Evolutionary conservation across 2,329 filamentous ascomycete genomes (phyloP), one percentile per base, ranked within the genome.

Genomic region (Colletotrichum abscissum): DNA sequence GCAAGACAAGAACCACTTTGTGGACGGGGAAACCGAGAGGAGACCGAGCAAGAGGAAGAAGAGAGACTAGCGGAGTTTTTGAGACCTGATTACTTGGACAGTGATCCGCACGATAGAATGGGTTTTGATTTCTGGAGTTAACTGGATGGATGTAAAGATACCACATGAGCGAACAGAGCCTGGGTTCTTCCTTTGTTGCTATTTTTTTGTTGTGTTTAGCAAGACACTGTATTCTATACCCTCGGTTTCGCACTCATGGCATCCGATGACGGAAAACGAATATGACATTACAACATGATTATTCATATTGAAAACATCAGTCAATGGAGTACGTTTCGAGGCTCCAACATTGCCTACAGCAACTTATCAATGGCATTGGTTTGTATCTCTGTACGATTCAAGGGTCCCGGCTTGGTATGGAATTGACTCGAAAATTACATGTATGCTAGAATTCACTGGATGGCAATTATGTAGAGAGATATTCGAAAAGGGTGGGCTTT

Each of bases 1-100:
- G 78, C 84, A 88, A 42, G 87, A 89, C 72, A 90, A 90, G 81
- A 83, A 83, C 0, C 88, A 90, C 75, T 89, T 88, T 74, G 82
- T 88, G n/a, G 83, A 85, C 11, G 82, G 81, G 3, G 83, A 86
- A 28, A 72, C 73, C 4, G 74, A 65, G 14, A 78, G 82, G 67
- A 80, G 86, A 70, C 84, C 85, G 2, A 83, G 78, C 46, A 90
- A 89, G 80, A 82, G 86, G 77, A 88, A 86, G 81, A 88, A 85
- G 81, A 75, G 81, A 74, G 76, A 35, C 70, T 70, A 76, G 46
- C 5, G 52, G 3, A 28, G 56, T 66, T 60, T 38, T 49, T 60
- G 42, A 59, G 59, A 30, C 65, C 30, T 63, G 54, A n/a, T 71
- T 76, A 57, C 28, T n/a, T 49, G 16, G 42, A 49, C 8, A 49